These are phyloP conservation scores for Paraphaeosphaeria sporulosa DNA, from an alignment of 2,329 filamentous ascomycete species.

Conservation along the genomic window DNA sequence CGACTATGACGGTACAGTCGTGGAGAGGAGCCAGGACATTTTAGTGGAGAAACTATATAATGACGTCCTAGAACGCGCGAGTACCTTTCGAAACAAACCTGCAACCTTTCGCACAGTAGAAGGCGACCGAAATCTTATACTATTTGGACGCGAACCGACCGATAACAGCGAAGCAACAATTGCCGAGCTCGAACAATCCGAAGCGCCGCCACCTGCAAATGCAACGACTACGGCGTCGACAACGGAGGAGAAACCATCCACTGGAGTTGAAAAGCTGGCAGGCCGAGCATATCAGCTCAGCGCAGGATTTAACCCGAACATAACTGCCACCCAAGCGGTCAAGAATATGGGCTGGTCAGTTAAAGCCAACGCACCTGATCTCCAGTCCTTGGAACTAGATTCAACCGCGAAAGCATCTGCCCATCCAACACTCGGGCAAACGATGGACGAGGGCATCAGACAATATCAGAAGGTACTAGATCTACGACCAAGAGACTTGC, in stretches of 20 bases:
- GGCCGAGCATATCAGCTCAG: slow-evolving; percentile 74
- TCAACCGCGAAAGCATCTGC: slow-evolving; percentile 66
- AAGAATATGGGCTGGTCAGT: slow-evolving; percentile 84
- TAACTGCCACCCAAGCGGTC: slow-evolving; percentile 79
- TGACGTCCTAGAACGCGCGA: slow-evolving; percentile 89
- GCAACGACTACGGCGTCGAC: slow-evolving; percentile 54
- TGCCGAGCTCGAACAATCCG: slow-evolving; percentile 74
- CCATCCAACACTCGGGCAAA: slow-evolving; percentile 82
- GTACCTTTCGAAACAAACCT: slow-evolving; percentile 84
- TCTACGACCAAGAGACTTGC: slow-evolving; percentile 83
- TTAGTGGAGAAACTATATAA: slow-evolving; percentile 93
- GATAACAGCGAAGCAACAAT: slow-evolving; percentile 69
- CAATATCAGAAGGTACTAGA: slow-evolving; percentile 88
- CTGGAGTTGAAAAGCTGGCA: slow-evolving; percentile 67
- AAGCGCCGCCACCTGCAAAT: slow-evolving; percentile 56
- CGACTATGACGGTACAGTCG: slow-evolving; percentile 79
- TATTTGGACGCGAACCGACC: slow-evolving; percentile 78
- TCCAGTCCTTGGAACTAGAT: slow-evolving; percentile 75
- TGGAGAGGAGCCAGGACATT: slow-evolving; percentile 79
- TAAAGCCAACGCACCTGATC: slow-evolving; percentile 66
- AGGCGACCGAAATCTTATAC: slow-evolving; percentile 82
- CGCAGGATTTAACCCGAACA: slow-evolving; percentile 71
- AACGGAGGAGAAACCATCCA: slow-evolving; percentile 57
- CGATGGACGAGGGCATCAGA: slow-evolving; percentile 87
- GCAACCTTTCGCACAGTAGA: slow-evolving; percentile 75